These are phyloP conservation scores for Zelonia costaricensis DNA, from an alignment of 208 protist genomes.

Conservation along the genomic window DNA sequence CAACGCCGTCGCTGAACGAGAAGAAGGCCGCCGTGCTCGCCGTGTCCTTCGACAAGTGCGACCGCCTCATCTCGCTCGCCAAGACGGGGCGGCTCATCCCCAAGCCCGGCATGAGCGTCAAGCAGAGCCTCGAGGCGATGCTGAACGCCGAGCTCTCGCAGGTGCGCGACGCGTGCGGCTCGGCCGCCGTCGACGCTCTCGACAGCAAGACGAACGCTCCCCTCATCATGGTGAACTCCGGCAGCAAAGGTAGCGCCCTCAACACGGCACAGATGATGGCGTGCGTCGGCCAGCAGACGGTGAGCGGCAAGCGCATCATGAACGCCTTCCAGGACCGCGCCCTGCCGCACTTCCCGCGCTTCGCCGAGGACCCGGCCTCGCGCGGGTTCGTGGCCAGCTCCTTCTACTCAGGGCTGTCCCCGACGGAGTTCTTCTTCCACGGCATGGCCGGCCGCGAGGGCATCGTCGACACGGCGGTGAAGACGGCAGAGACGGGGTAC, in stretches of 20 bases:
- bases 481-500: slow-evolving; percentile 99
- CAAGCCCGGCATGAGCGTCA: slow-evolving; percentile 94
- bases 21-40: slow-evolving; percentile 94
- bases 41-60: slow-evolving; percentile 91
- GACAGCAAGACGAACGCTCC: slow-evolving; percentile 95
- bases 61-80: slow-evolving; percentile 93
- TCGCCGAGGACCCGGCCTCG: slow-evolving; percentile 83
- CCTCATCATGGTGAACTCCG: slow-evolving; percentile 99
- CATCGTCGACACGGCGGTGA: slow-evolving; percentile 99
- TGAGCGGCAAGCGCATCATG: slow-evolving; percentile 97
- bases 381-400: slow-evolving; percentile 99
- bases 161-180: slow-evolving; percentile 97
- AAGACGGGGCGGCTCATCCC: slow-evolving; percentile 90
- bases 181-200: slow-evolving; percentile 95
- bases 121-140: slow-evolving; percentile 94
- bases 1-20: slow-evolving; percentile 83
- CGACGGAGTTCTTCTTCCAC: slow-evolving; percentile 99
- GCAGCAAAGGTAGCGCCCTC: slow-evolving; percentile 97
- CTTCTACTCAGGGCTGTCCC: slow-evolving; percentile 98
- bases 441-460: slow-evolving; percentile 98
- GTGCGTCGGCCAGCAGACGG: slow-evolving; percentile 99
- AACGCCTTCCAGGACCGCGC: slow-evolving; percentile 98
- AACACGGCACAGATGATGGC: slow-evolving; percentile 99
- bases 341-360: slow-evolving; percentile 98
- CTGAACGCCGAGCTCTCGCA: slow-evolving; percentile 97